Evolutionary conservation across 805 yeast species (phyloP), one percentile per base, ranked within the genome.

Genomic region (Yarrowia sp.): DNA sequence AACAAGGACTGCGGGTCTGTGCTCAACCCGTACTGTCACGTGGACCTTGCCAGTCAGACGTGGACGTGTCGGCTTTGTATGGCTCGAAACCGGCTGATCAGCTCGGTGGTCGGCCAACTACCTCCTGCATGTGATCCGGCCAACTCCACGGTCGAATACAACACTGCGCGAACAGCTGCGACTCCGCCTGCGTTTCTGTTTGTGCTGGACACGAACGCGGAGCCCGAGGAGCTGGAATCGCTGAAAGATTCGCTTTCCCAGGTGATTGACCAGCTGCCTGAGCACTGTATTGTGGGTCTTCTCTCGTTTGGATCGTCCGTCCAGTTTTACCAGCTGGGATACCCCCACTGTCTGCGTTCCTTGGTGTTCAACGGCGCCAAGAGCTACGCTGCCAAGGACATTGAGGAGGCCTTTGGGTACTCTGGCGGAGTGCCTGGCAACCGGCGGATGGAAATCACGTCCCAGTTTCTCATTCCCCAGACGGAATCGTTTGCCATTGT

Each of bases 61-160:
- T 93, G 98, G 98, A 82, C 86, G 56, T 93, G 98, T 82, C 89
- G 95, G 3, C 82, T 91, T 72, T 93, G 98, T 84, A 80, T 82
- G 66, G 80, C 86, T 40, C 84, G 97, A 77, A 91, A 89, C 77
- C 89, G 88, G 71, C 82, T 93, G 67, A 97, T 97, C 4, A 83
- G 89, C 16, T 84, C 90, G 74, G 82, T 89, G 14, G 87, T 87
- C 56, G 94, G 89, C 11, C 87, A 86, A 75, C 83, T 92, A 74
- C 98, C 98, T n/a, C 78, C 88, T 67, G 98, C 93, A 79, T 82
- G 91, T 74, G 81, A 84, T 69, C 85, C 87, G 5, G 82, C 82
- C 69, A 82, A 88, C 70, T 84, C 94, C 9, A 89, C 97, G 11
- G 87, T 93, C 68, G 98, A 93, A 79, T 93, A 93, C 78, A 84